A percentile compares a stretch with the other conserved stretches of the same genome.
Conservation (phyloP, 139 green algal species). For the Penium margaritaceum region DNA sequence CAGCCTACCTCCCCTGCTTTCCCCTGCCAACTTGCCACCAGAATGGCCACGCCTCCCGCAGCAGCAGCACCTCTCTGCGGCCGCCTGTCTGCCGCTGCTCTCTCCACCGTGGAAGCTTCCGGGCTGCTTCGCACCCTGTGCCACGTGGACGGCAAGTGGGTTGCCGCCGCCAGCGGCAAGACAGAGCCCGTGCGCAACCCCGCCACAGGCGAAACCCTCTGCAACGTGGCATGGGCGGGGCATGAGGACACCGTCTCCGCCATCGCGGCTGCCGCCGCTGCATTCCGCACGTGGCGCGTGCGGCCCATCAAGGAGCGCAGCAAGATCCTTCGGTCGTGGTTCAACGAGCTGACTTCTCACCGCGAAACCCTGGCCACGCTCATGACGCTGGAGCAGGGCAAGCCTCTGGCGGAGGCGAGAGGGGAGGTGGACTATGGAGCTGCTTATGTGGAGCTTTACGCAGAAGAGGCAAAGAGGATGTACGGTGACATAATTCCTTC, state of each 20-base stretch:
- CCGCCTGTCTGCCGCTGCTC: neutral
- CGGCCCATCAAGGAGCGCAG: conserved; percentile 13
- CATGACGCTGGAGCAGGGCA: conserved; percentile 89
- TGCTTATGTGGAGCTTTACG: conserved; percentile 82
- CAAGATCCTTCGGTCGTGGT: conserved; percentile 27
- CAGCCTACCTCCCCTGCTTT: too few species aligned
- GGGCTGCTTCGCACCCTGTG: neutral
- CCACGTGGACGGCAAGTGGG: conserved; percentile 4
- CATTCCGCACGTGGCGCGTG: conserved; percentile 4
- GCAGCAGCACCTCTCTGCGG: neutral
- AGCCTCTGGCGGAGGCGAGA: conserved; percentile 78
- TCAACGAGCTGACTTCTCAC: conserved; percentile 63
- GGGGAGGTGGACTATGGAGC: conserved; percentile 63
- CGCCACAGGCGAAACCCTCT: conserved; percentile 7
- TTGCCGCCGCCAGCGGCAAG: conserved; percentile 9
- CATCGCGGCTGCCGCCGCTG: conserved; percentile 21
- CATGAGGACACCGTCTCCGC: conserved; percentile 7
- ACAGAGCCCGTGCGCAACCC: conserved; percentile 10
- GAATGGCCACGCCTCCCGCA: neutral
- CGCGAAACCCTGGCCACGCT: conserved; percentile 75
- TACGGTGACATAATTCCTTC: conserved; percentile 57
- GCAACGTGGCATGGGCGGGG: neutral
- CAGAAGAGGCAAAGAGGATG: conserved; percentile 69
- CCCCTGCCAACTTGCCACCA: neutral
- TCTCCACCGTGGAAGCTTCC: neutral